Base-by-base conservation (phyloP, 306 rosid species). In the Citrullus mucosospermus region DNA sequence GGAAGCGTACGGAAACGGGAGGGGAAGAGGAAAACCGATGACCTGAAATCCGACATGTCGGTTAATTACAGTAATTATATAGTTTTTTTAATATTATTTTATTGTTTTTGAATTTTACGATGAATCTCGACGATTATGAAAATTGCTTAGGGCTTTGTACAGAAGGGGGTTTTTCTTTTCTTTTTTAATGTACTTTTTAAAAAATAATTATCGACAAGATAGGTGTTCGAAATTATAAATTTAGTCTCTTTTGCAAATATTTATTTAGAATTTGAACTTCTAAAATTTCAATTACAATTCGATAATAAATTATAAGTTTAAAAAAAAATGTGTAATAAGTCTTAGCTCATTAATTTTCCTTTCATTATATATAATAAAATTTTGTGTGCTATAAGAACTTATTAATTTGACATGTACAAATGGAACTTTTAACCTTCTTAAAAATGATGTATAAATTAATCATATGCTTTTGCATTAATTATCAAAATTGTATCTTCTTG, bases 11-110 rank as follows among this genome's bases (percentile, higher is more conserved):
- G 84, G 84, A 22, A 72, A 43, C 4, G 77, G 77, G 43, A 72
- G 60, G 59, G 77, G 77, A 28, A 71, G 85, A 58, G 85, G 91
- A 79, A 91, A 79, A 85, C 90, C 90, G 34, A 83, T 73, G 80
- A 78, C 87, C 9, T 85, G 81, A 58, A 4, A 69, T 43, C 77
- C 22, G 65, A 30, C 46, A 56, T 82, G 88, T 81, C 86, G 76
- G 85, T 76, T 77, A 34, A 65, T 61, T 74, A 71, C 0, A 76
- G 11, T 77, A 58, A 53, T 56, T 76, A 36, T 76, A 57, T 78
- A 6, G 67, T 0, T 32, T 62, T 15, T 32, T 62, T 20, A 68
- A 20, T 63, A 17, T 16, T 39, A 0, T 32, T 81, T 50, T 56
- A 51, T 55, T 18, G 25, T 25, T 71, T 9, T 16, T 50, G 8